phyloP scores from a whole-genome alignment of 2,329 filamentous ascomycete species.

The Cladosporium sp. region DNA sequence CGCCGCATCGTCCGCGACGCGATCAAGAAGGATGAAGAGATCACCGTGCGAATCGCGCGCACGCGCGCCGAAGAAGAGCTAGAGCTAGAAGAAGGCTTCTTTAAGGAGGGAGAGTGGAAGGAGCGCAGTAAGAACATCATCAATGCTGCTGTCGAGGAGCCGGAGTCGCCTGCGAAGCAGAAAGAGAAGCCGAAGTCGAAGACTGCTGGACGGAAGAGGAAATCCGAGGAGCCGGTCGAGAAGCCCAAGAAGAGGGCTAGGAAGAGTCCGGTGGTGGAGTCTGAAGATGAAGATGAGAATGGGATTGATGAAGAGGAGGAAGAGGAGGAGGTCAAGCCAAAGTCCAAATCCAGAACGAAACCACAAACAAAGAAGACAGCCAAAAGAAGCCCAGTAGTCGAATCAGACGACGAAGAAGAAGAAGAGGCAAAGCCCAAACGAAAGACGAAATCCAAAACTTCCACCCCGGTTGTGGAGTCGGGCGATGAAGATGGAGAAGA shows the following conservation, averaged over 20 bases:
- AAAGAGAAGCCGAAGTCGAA: too few species aligned
- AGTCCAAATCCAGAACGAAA: slow-evolving; percentile 13
- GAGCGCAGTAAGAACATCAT: slow-evolving; percentile 50
- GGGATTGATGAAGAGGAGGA: slow-evolving; percentile 1
- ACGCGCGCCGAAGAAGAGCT: slow-evolving; percentile 49
- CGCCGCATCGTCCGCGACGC: slow-evolving; percentile 38
- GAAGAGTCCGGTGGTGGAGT: slow-evolving; percentile 13
- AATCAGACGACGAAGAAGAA: slow-evolving; percentile 17
- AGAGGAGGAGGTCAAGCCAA: slow-evolving; percentile 6
- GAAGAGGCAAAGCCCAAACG: slow-evolving; percentile 6
- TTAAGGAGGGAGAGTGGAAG: slow-evolving; percentile 57
- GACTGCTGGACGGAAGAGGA: slow-evolving; percentile 28
- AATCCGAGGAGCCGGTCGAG: slow-evolving; percentile 24
- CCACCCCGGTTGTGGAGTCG: not conserved
- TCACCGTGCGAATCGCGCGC: slow-evolving; percentile 57
- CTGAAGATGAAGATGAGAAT: slow-evolving; percentile 5
- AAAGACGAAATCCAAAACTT: not conserved
- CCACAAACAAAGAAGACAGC: slow-evolving; percentile 14
- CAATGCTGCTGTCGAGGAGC: slow-evolving; percentile 44
- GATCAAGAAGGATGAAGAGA: slow-evolving; percentile 41
- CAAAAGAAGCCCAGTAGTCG: not conserved
- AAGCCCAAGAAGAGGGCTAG: slow-evolving; percentile 24
- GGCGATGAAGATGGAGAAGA: slow-evolving; percentile 15
- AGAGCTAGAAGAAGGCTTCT: slow-evolving; percentile 50
- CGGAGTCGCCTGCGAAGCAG: slow-evolving; percentile 19